Evolutionary conservation across 2,329 filamentous ascomycete genomes (phyloP).

Genomic region (Zasmidium citrigriseum): DNA sequence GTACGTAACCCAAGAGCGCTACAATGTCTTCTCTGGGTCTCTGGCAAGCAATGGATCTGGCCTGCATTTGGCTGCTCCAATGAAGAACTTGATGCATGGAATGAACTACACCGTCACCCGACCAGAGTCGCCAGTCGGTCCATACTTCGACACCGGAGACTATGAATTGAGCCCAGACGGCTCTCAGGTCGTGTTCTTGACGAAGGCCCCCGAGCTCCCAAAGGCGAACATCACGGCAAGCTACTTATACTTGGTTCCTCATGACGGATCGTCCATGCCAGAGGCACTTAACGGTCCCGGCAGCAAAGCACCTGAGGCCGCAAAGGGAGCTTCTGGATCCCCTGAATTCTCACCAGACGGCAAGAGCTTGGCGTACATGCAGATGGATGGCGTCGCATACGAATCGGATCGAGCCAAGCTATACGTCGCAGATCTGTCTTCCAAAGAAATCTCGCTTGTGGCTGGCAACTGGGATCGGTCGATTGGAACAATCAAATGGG

Average conservation of each 20-base stretch:
- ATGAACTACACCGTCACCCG: conserved; percentile 26
- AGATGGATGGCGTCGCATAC: conserved; percentile 27
- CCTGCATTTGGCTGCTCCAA: conserved; percentile 8
- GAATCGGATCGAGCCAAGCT: conserved; percentile 27
- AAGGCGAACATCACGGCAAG: conserved; percentile 27
- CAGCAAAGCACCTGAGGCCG: conserved; percentile 23
- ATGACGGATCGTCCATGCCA: conserved; percentile 27
- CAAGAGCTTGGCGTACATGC: conserved; percentile 24
- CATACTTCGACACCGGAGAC: conserved; percentile 23
- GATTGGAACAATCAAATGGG: conserved; percentile 21
- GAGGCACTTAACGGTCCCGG: conserved; percentile 27
- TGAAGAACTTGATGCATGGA: conserved; percentile 25
- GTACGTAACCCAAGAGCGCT: conserved; percentile 51
- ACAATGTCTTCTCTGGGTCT: conserved; percentile 52
- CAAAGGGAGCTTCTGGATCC: conserved; percentile 24
- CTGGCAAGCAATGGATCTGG: conserved; percentile 30
- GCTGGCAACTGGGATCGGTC: conserved; percentile 27
- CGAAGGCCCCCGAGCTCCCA: conserved; percentile 27
- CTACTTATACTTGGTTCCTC: conserved; percentile 29
- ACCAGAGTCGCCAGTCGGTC: conserved; percentile 26
- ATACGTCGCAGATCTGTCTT: conserved; percentile 25
- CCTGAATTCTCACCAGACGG: conserved; percentile 26
- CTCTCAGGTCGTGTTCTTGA: conserved; percentile 26
- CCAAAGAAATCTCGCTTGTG: conserved; percentile 22
- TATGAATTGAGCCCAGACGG: conserved; percentile 29